Percentiles rank a stretch among this genome's conserved stretches.
Evolutionary conservation across 2,329 filamentous ascomycete genomes (phyloP).

Genomic region (Epicoccum nigrum): DNA sequence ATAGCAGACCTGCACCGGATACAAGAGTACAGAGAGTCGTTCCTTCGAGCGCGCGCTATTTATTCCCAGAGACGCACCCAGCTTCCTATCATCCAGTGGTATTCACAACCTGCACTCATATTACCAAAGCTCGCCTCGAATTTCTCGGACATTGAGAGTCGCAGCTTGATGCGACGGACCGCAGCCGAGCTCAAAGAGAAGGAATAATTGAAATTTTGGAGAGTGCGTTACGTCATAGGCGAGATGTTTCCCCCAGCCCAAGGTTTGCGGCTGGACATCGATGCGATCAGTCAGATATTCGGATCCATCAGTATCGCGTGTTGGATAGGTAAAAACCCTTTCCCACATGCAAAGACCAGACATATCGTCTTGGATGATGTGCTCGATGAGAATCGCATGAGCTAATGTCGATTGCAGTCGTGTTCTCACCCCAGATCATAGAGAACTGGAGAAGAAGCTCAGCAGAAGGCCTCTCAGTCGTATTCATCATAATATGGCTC

Average conservation of each 20-base stretch:
- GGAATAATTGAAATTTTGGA: neutral
- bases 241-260: conserved; percentile 61
- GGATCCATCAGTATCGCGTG: conserved; percentile 96
- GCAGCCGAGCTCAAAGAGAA: neutral
- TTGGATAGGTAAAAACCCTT: conserved; percentile 68
- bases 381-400: neutral
- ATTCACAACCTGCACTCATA: neutral
- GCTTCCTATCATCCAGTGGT: neutral
- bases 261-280: conserved; percentile 75
- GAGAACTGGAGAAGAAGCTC: conserved; percentile 88
- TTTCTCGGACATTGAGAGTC: neutral
- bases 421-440: conserved; percentile 96
- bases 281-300: conserved; percentile 90
- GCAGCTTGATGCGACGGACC: neutral
- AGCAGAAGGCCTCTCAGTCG: conserved; percentile 85
- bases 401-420: conserved; percentile 55
- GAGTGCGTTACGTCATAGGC: conserved; percentile 37
- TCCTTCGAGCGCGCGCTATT: conserved; percentile 5
- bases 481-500: conserved; percentile 93
- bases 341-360: too few species aligned
- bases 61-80: neutral
- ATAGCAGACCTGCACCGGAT: neutral
- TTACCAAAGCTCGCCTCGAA: too few species aligned
- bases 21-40: neutral
- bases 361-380: too few species aligned